phyloP scores from a whole-genome alignment of 2,329 filamentous ascomycete species.

The Epichloe brachyelytri region DNA sequence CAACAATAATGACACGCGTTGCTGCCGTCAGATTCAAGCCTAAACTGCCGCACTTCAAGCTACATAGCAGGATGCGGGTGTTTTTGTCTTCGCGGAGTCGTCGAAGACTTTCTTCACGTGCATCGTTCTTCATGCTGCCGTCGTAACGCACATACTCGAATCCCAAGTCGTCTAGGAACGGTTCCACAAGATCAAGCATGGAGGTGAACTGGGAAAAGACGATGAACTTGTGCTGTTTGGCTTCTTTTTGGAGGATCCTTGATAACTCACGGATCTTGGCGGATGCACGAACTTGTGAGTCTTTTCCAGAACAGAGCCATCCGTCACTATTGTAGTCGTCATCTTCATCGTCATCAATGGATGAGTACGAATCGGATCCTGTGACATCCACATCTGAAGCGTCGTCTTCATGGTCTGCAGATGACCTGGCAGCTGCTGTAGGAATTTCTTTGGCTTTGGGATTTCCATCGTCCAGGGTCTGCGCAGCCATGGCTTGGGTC shows the following conservation, averaged over 20 bases:
- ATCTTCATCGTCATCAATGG: constrained; percentile 15
- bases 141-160: constrained; percentile 85
- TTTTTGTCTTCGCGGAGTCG: constrained; percentile 60
- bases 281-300: constrained; percentile 47
- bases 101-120: constrained; percentile 73
- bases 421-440: constrained; percentile 15
- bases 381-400: constrained; percentile 22
- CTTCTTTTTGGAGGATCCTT: constrained; percentile 67
- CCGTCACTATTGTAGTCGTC: constrained; percentile 16
- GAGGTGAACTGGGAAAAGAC: constrained; percentile 98
- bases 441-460: constrained; percentile 1
- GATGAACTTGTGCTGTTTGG: constrained; percentile 82
- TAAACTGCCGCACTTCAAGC: constrained; percentile 82
- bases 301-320: constrained; percentile 15
- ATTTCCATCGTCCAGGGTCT: constrained; percentile 20
- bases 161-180: constrained; percentile 63
- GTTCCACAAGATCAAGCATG: constrained; percentile 93
- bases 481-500: constrained; percentile 24
- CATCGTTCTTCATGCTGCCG: constrained; percentile 87
- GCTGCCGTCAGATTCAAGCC: constrained; percentile 92
- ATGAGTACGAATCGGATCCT: constrained; percentile 26
- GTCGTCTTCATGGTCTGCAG: constrained; percentile 20
- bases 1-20: constrained; percentile 83
- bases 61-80: constrained; percentile 79
- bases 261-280: constrained; percentile 87